These are phyloP conservation scores for Zizania palustris DNA, from an alignment of 202 grass and related monocot genomes.

Conservation along the genomic window DNA sequence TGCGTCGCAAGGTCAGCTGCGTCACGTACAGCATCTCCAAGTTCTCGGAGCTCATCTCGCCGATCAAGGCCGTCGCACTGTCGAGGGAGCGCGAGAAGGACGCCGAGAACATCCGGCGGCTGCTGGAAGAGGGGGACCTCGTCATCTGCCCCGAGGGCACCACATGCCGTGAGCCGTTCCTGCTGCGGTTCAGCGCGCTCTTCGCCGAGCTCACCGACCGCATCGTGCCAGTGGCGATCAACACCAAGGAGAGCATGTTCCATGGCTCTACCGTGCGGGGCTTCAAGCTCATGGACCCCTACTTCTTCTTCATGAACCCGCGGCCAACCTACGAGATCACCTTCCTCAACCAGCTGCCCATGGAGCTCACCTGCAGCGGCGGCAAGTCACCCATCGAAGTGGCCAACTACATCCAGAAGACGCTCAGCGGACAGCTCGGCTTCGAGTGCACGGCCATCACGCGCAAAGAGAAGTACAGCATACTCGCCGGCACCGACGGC, in stretches of 20 bases:
- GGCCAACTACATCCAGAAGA: slow-evolving; percentile 94
- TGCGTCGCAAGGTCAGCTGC: slow-evolving; percentile 93
- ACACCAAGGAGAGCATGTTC: slow-evolving; percentile 84
- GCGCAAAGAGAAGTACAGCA: slow-evolving; percentile 92
- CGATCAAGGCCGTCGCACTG: slow-evolving; percentile 87
- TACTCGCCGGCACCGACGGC: slow-evolving; percentile 89
- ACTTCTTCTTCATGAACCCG: slow-evolving; percentile 99
- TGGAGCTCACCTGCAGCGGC: slow-evolving; percentile 70
- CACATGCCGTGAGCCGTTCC: slow-evolving; percentile 91
- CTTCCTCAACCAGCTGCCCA: slow-evolving; percentile 87
- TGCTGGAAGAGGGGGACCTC: slow-evolving; percentile 90
- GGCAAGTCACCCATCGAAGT: slow-evolving; percentile 91
- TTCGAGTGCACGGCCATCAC: slow-evolving; percentile 96
- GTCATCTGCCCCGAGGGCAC: slow-evolving; percentile 99
- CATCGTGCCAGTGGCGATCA: slow-evolving; percentile 93
- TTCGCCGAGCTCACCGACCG: slow-evolving; percentile 98
- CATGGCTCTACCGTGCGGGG: slow-evolving; percentile 80
- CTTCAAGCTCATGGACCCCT: slow-evolving; percentile 89
- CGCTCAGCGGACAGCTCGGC: slow-evolving; percentile 71
- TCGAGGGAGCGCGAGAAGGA: slow-evolving; percentile 85
- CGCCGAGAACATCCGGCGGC: slow-evolving; percentile 77
- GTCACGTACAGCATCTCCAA: slow-evolving; percentile 99
- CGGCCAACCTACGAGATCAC: slow-evolving; percentile 90
- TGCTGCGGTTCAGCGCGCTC: slow-evolving; percentile 91
- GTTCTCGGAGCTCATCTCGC: slow-evolving; percentile 97